Base-by-base conservation (phyloP, 768 basidiomycete genomes). In the Paxillus rubicundulus region DNA sequence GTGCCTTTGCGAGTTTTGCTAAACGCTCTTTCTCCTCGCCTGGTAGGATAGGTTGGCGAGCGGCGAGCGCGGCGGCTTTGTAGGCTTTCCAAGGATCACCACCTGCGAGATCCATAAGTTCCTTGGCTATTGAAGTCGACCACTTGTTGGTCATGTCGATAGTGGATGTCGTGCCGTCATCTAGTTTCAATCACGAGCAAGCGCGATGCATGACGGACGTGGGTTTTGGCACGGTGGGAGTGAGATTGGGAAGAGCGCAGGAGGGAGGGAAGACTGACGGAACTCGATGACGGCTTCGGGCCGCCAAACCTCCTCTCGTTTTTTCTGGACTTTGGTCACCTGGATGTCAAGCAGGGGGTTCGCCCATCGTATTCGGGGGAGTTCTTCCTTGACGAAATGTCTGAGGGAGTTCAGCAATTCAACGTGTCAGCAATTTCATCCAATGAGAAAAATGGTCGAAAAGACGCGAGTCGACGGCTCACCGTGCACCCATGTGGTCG, bases 401-500 rank as follows among this genome's bases (percentile, higher is more conserved):
- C 90, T 89, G 52, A 14, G 8, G 45, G 18, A 47, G 20, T 12
- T 44, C 14, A 59, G 21, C 52, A 27, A 45, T 20, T 9, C 30
- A 17, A 24, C 30, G 13, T 18, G 37, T 17, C 17, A 38, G 32
- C 2, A 10, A 10, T 30, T 33, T 33, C 10, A 12, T 12, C 9
- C 10, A 2, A 33, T 33, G 9, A 37, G 20, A 16, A 32, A 44
- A 24, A 48, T 51, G 17, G 32, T 30, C 24, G 39, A 9, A 45
- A 48, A 64, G 47, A 13, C 8, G 55, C 9, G 30, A 20, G 40
- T n/a, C 9, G 28, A 30, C 6, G 12, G 32, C 81, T 58, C 49
- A 88, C 89, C 86, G 77, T 24, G 87, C 86, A 57, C 86, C 87
- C 63, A 84, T 87, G 65, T 89, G 85, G 67, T 87, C 84, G 61